phyloP scores from a whole-genome alignment of 345 rosid species.

The Geranium rotundifolium region DNA sequence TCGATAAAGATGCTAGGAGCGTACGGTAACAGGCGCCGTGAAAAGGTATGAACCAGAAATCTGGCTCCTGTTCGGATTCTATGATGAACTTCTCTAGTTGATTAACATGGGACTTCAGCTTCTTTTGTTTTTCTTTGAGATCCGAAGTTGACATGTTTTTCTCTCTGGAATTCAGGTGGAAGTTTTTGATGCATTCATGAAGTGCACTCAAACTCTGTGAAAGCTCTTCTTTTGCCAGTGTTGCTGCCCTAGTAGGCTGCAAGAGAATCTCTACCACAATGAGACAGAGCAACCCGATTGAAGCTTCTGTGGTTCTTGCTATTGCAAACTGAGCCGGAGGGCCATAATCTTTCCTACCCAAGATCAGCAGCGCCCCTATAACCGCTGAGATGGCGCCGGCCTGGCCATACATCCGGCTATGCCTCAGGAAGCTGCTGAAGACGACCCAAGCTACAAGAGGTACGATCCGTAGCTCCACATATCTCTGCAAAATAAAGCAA shows the following conservation, averaged over 20 bases:
- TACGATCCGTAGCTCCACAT: conserved; percentile 32
- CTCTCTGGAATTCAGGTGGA: conserved; percentile 16
- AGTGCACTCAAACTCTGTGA: conserved; percentile 21
- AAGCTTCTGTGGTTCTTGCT: conserved; percentile 42
- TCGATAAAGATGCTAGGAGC: conserved; percentile 30
- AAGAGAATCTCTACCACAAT: conserved; percentile 30
- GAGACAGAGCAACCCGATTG: conserved; percentile 51
- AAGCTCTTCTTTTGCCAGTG: conserved; percentile 40
- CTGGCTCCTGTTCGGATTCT: conserved; percentile 50
- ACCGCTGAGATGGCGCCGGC: conserved; percentile 51
- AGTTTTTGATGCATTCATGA: conserved; percentile 15
- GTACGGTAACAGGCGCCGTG: conserved; percentile 25
- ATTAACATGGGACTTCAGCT: conserved; percentile 21
- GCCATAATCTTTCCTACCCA: conserved; percentile 54
- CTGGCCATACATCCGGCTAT: conserved; percentile 55
- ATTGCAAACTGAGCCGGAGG: conserved; percentile 44
- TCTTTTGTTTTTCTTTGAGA: conserved; percentile 19
- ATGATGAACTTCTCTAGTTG: conserved; percentile 22
- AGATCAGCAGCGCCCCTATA: conserved; percentile 46
- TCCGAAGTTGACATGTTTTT: conserved; percentile 18
- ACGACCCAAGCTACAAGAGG: conserved; percentile 57
- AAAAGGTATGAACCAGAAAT: conserved; percentile 42
- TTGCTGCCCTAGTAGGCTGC: conserved; percentile 46
- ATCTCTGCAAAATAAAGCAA: conserved; percentile 28
- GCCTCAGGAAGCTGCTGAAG: conserved; percentile 40